These are phyloP conservation scores for Moesziomyces antarcticus DNA, from an alignment of 1,284 basidiomycete species.

Conservation along the genomic window DNA sequence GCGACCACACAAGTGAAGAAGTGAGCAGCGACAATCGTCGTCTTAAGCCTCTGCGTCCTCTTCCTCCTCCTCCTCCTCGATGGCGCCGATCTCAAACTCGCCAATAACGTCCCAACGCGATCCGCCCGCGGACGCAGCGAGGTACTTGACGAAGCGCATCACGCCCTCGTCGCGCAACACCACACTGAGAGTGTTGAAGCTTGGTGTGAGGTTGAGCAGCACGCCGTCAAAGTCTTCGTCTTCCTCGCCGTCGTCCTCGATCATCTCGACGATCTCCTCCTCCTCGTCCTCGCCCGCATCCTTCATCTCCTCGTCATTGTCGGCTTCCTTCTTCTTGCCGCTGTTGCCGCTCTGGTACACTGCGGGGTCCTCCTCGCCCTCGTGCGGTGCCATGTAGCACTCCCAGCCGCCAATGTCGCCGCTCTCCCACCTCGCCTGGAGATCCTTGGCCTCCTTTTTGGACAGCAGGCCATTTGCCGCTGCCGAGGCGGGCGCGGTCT, in stretches of 20 bases:
- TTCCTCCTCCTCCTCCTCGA: conserved; percentile 59
- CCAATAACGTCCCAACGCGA: conserved; percentile 66
- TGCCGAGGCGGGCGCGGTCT: conserved; percentile 7
- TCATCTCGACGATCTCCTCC: conserved; percentile 62
- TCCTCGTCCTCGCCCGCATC: conserved; percentile 69
- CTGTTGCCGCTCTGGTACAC: conserved; percentile 78
- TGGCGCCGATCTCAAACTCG: conserved; percentile 61
- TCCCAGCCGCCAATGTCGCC: conserved; percentile 95
- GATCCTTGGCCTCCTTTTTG: conserved; percentile 57
- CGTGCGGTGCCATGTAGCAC: conserved; percentile 94
- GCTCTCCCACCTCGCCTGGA: conserved; percentile 74
- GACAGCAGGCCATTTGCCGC: conserved; percentile 22
- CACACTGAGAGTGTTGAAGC: conserved; percentile 88
- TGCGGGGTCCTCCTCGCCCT: conserved; percentile 81
- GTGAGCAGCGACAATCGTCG: too few relatives aligned
- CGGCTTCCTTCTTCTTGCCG: conserved; percentile 58
- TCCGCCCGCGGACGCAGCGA: conserved; percentile 60
- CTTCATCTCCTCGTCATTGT: conserved; percentile 42
- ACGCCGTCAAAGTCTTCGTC: conserved; percentile 81
- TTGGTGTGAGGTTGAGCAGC: conserved; percentile 86
- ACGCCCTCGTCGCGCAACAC: conserved; percentile 93
- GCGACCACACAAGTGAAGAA: too few relatives aligned
- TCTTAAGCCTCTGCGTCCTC: conserved; percentile 14
- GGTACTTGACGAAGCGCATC: conserved; percentile 72
- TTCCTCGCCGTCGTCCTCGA: conserved; percentile 68